Percentiles rank a stretch among this genome's conserved stretches.
These are phyloP conservation scores for Cladorrhinum samala DNA, from an alignment of 495 filamentous ascomycete species.

Conservation along the genomic window DNA sequence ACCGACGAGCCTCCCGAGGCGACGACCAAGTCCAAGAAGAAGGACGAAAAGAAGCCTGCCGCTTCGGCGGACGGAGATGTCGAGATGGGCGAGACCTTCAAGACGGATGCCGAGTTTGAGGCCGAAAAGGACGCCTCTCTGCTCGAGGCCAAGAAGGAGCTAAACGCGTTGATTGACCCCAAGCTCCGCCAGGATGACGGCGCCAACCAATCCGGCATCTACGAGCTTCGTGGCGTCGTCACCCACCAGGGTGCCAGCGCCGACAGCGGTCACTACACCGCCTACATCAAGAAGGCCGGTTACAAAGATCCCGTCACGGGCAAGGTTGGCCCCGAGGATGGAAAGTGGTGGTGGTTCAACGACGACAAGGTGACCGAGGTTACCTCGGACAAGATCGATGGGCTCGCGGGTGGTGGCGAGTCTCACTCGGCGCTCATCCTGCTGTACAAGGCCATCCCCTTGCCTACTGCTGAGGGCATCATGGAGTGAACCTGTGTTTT, in stretches of 20 bases:
- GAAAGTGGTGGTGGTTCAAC: conserved; percentile 99
- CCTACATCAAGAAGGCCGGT: conserved; percentile 89
- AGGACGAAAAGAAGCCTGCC: conserved; percentile 27
- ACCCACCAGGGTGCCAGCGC: conserved; percentile 97
- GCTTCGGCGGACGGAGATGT: conserved; percentile 51
- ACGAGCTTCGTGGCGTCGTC: conserved; percentile 88
- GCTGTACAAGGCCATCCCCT: conserved; percentile 76
- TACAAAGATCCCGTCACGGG: conserved; percentile 57
- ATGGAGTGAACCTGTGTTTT: conserved; percentile 14
- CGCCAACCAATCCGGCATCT: conserved; percentile 85
- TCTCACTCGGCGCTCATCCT: conserved; percentile 91
- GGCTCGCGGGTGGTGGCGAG: conserved; percentile 88
- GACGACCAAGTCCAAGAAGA: conserved; percentile 39
- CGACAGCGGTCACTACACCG: conserved; percentile 96
- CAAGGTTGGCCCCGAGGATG: conserved; percentile 72
- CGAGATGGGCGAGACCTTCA: conserved; percentile 70
- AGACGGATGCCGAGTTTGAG: conserved; percentile 89
- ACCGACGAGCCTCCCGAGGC: conserved; percentile 24
- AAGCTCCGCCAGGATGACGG: conserved; percentile 67
- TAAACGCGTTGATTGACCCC: conserved; percentile 66
- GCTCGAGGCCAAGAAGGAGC: conserved; percentile 72
- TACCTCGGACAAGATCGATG: conserved; percentile 81
- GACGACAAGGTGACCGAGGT: conserved; percentile 97
- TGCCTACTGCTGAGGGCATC: conserved; percentile 44
- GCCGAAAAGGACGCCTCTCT: conserved; percentile 71